Conservation (phyloP, 768 basidiomycete genomes). For the Cystofilobasidium capitatum region DNA sequence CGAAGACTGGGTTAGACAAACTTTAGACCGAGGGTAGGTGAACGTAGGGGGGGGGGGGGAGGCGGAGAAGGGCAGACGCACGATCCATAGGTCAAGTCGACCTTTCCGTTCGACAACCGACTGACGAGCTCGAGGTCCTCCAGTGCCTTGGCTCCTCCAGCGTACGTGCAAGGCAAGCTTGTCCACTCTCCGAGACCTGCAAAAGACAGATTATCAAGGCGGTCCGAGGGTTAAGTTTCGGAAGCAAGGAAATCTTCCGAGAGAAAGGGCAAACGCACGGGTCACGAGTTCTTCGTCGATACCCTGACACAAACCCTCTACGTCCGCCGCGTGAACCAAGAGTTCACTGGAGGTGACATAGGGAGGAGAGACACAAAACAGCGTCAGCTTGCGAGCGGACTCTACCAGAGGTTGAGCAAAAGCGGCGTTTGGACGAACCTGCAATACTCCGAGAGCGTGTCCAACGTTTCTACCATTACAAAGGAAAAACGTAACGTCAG, state of each 20-base stretch:
- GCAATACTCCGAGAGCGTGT: constrained; percentile 67
- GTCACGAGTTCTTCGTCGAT: constrained; percentile 81
- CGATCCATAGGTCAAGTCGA: constrained; percentile 83
- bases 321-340: constrained; percentile 93
- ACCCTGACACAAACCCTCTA: constrained; percentile 92
- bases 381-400: not conserved
- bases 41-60: not conserved
- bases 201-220: not conserved
- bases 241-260: not conserved
- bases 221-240: not conserved
- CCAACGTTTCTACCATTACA: constrained; percentile 56
- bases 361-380: not conserved
- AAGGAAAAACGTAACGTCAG: not conserved
- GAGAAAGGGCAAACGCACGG: constrained; percentile 45
- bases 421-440: no score
- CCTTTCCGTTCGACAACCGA: constrained; percentile 64
- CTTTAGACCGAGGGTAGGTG: not conserved
- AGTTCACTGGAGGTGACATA: constrained; percentile 58
- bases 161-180: constrained; percentile 84
- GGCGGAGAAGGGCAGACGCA: constrained; percentile 33
- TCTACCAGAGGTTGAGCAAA: no score
- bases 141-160: constrained; percentile 84
- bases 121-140: constrained; percentile 73
- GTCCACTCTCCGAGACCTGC: constrained; percentile 86
- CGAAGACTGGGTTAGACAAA: not conserved